A percentile compares a stretch with the other conserved stretches of the same genome.
Conservation (phyloP, 345 rosid species). For the Draba incana region DNA sequence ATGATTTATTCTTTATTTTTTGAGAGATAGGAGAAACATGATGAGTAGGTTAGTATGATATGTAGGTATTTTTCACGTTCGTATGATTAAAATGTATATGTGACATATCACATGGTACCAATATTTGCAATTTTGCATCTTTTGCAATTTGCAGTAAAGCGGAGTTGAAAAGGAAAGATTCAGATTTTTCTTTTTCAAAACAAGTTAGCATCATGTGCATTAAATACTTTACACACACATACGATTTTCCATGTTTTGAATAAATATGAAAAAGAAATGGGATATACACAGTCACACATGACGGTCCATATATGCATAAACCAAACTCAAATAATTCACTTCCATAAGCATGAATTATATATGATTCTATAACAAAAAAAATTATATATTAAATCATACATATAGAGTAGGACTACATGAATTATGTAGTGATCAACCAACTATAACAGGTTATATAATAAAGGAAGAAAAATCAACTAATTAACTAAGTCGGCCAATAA, state of each 20-base stretch:
- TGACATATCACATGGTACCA: slow-evolving; percentile 10
- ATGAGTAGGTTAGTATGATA: not conserved
- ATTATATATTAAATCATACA: not conserved
- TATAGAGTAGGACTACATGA: not conserved
- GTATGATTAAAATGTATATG: not conserved
- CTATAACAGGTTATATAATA: slow-evolving; percentile 13
- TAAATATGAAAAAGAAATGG: slow-evolving; percentile 22
- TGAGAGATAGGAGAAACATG: not conserved
- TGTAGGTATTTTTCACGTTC: not conserved
- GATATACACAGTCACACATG: slow-evolving; percentile 6
- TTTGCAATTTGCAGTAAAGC: slow-evolving; percentile 1
- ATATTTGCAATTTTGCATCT: not conserved
- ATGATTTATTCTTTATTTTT: no score
- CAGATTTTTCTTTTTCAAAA: not conserved
- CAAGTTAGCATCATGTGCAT: slow-evolving; percentile 28
- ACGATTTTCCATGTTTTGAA: slow-evolving; percentile 23
- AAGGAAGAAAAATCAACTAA: not conserved
- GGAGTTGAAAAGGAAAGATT: slow-evolving; percentile 14
- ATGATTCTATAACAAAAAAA: not conserved
- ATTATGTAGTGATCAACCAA: slow-evolving; percentile 18
- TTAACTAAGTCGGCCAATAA: slow-evolving; percentile 16
- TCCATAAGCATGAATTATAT: slow-evolving; percentile 1
- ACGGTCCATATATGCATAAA: slow-evolving; percentile 7
- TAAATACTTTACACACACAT: slow-evolving; percentile 22
- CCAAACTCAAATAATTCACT: slow-evolving; percentile 22